A percentile compares a stretch with the other conserved stretches of the same genome.
Conservation (phyloP, 208 protist species). For the Trypanosoma melophagium region DNA sequence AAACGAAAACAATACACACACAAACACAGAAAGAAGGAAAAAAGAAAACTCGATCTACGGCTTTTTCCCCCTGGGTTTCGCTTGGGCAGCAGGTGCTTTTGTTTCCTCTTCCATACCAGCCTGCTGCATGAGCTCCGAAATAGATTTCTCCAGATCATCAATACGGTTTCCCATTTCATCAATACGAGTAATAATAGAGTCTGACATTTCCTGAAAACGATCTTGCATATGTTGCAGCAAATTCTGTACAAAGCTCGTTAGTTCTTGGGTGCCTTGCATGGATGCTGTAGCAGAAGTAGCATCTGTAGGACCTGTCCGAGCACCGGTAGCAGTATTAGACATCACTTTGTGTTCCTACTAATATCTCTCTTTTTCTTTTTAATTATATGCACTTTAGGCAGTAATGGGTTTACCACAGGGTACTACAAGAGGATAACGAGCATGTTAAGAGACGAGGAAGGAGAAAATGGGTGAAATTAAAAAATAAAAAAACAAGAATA, state of each 20-base stretch:
- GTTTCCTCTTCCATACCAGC: conserved; percentile 74
- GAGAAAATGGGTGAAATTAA: background rate
- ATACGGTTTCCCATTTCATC: conserved; percentile 94
- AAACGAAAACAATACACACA: background rate
- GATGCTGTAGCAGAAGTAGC: background rate
- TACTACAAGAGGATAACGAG: too few relatives aligned
- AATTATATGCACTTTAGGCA: too few relatives aligned
- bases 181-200: conserved; percentile 91
- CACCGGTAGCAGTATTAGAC: conserved; percentile 2
- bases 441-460: background rate
- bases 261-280: conserved; percentile 82
- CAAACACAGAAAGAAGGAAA: conserved; percentile 9
- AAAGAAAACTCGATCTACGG: conserved; percentile 1
- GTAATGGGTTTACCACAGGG: too few relatives aligned
- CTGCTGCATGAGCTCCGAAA: conserved; percentile 95
- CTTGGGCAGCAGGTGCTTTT: background rate
- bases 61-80: conserved; percentile 13
- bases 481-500: background rate
- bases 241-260: conserved; percentile 93
- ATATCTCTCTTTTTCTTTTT: background rate
- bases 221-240: conserved; percentile 95
- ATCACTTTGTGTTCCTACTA: conserved; percentile 1
- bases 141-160: conserved; percentile 93
- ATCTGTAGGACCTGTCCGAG: conserved; percentile 9
- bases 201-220: conserved; percentile 95